Evolutionary conservation across 495 filamentous ascomycete species (phyloP).

Genomic region (Podospora didyma): DNA sequence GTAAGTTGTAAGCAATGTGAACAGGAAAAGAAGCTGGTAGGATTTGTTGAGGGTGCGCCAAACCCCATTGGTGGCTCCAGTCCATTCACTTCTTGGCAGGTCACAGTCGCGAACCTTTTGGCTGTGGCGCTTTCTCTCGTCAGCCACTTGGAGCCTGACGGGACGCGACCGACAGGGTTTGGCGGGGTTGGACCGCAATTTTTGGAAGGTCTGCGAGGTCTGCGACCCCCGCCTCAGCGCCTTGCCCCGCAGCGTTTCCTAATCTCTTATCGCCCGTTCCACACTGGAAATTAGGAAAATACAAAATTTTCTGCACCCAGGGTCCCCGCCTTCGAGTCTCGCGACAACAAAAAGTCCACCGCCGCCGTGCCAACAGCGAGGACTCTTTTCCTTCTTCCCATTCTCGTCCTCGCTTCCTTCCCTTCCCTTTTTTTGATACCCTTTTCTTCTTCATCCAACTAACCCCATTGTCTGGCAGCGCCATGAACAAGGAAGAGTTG

Average conservation of each 20-base stretch:
- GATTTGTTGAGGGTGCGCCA: too few species aligned
- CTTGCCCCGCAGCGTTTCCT: conserved; percentile 14
- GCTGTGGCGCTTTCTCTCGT: background rate
- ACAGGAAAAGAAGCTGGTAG: too few species aligned
- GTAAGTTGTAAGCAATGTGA: too few species aligned
- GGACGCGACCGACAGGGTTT: background rate
- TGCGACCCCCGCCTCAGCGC: background rate
- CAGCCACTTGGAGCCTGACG: conserved; percentile 1
- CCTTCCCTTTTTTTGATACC: conserved; percentile 25
- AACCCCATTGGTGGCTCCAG: too few species aligned
- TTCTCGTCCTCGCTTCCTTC: conserved; percentile 8
- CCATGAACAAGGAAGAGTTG: conserved; percentile 73
- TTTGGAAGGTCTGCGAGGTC: too few species aligned
- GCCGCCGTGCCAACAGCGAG: conserved; percentile 1
- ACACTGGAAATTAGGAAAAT: conserved; percentile 26
- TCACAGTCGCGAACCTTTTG: too few species aligned
- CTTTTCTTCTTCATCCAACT: conserved; percentile 15
- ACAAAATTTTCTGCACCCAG: conserved; percentile 16
- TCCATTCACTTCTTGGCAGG: too few species aligned
- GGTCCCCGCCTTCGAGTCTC: conserved; percentile 8
- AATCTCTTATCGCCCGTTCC: conserved; percentile 25
- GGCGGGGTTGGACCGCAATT: too few species aligned
- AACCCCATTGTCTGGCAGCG: conserved; percentile 3
- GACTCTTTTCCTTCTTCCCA: conserved; percentile 5
- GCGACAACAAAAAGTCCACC: conserved; percentile 12